A percentile compares a stretch with the other conserved stretches of the same genome.
Evolutionary conservation across 106 monocot species (phyloP).

Genomic region (Acorus gramineus): DNA sequence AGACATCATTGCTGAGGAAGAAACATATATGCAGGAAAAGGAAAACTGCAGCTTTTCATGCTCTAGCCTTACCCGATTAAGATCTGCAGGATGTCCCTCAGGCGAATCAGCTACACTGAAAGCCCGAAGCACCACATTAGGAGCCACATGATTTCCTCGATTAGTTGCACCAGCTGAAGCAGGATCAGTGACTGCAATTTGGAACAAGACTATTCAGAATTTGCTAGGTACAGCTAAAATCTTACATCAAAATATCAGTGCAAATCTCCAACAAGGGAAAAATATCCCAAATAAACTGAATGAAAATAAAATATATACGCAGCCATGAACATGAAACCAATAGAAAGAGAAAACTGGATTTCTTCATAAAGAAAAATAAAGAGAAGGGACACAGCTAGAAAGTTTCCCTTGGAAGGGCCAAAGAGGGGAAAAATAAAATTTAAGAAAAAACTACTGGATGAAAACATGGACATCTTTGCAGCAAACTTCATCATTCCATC

Average conservation of each 20-base stretch:
- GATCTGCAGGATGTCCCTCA: conserved; percentile 28
- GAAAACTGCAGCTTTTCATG: not conserved
- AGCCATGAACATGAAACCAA: too few relatives aligned
- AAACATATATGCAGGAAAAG: not conserved
- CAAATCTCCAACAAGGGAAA: not conserved
- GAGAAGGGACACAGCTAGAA: too few relatives aligned
- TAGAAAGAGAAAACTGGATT: too few relatives aligned
- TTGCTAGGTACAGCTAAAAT: conserved; percentile 1
- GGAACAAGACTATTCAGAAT: not conserved
- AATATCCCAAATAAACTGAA: not conserved
- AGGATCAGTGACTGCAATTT: conserved; percentile 19
- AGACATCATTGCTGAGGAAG: too few relatives aligned
- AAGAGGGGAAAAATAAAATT: too few relatives aligned
- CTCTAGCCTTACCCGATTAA: conserved; percentile 37
- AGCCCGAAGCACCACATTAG: conserved; percentile 61
- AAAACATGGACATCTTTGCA: too few relatives aligned
- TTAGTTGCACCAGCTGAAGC: conserved; percentile 15
- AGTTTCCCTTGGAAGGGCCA: too few relatives aligned
- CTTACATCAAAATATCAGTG: not conserved
- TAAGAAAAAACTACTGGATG: too few relatives aligned
- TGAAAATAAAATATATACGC: too few relatives aligned
- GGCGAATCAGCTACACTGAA: conserved; percentile 56
- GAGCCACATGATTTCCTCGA: conserved; percentile 17
- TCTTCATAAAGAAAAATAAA: too few relatives aligned
- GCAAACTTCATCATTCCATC: too few relatives aligned